Conservation (phyloP, 371 early-diverging fungal species). For the Mortierella polycephala region DNA sequence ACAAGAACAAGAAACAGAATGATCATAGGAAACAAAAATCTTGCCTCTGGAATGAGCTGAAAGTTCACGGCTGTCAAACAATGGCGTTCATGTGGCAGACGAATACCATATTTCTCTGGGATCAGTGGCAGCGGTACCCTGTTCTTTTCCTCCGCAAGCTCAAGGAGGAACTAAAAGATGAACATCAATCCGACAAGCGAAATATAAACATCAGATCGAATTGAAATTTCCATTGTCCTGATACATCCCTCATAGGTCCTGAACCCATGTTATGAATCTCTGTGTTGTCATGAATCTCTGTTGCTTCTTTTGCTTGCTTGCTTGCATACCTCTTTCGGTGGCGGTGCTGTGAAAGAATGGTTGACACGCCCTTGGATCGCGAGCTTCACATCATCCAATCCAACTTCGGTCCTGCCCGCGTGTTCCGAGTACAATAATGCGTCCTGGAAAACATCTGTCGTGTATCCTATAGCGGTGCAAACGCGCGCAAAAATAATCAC, state of each 20-base stretch:
- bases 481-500: neutral
- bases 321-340: slow-evolving; percentile 82
- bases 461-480: slow-evolving; percentile 77
- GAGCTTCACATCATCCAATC: slow-evolving; percentile 91
- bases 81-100: slow-evolving; percentile 93
- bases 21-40: neutral
- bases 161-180: slow-evolving; percentile 74
- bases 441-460: slow-evolving; percentile 94
- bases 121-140: slow-evolving; percentile 88
- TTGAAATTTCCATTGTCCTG: neutral
- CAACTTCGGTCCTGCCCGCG: slow-evolving; percentile 85
- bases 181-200: slow-evolving; percentile 63
- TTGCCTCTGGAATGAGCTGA: slow-evolving; percentile 87
- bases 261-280: too few relatives aligned
- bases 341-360: slow-evolving; percentile 91
- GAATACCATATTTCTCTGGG: slow-evolving; percentile 89
- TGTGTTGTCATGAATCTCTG: neutral
- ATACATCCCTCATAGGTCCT: too few relatives aligned
- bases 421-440: slow-evolving; percentile 96
- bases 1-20: neutral
- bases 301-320: neutral
- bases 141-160: slow-evolving; percentile 91
- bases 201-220: neutral
- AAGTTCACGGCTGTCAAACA: slow-evolving; percentile 91
- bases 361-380: slow-evolving; percentile 93